These are phyloP conservation scores for Phaeotremella skinneri DNA, from an alignment of 768 basidiomycete species.

Conservation along the genomic window DNA sequence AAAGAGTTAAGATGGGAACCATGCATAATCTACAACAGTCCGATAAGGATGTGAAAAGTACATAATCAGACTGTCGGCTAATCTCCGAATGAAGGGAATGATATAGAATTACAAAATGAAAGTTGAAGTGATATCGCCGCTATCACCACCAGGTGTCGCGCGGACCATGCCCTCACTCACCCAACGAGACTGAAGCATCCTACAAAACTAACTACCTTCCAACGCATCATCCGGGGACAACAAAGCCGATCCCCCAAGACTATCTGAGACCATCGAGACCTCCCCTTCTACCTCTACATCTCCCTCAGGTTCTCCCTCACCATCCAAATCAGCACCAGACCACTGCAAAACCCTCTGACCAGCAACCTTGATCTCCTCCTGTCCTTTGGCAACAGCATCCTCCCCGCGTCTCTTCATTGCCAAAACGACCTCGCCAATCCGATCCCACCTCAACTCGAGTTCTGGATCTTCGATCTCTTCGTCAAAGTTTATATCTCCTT, in stretches of 20 bases:
- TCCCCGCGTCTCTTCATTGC: conserved; percentile 33
- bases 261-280: not conserved
- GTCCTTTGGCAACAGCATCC: conserved; percentile 19
- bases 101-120: no score
- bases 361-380: conserved; percentile 15
- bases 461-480: conserved; percentile 27
- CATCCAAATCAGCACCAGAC: conserved; percentile 1
- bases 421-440: conserved; percentile 23
- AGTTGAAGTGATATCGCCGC: no score
- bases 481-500: conserved; percentile 21
- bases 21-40: no score
- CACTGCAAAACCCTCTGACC: conserved; percentile 19
- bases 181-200: not conserved
- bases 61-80: no score
- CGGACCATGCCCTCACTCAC: no score
- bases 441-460: conserved; percentile 36
- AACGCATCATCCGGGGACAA: not conserved
- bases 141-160: no score
- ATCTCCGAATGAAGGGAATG: no score
- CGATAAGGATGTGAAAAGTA: no score
- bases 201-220: not conserved
- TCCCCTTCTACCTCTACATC: conserved; percentile 16
- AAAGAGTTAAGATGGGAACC: no score
- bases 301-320: conserved; percentile 10
- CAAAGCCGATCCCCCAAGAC: not conserved